Conservation (phyloP, 2,329 filamentous ascomycete genomes). For the Fusarium guadeloupense region DNA sequence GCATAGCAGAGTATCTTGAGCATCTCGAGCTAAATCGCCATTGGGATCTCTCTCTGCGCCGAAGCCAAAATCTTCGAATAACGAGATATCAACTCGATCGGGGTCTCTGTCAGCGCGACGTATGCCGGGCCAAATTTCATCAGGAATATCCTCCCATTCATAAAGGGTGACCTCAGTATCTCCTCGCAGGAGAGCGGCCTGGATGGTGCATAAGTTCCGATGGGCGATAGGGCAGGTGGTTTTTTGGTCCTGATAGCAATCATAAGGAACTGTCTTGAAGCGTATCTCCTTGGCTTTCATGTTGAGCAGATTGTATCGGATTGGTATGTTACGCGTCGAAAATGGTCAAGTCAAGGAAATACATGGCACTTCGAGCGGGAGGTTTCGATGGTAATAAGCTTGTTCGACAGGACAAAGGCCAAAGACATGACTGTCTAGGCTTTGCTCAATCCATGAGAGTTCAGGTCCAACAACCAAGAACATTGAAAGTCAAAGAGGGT, state of each 20-base stretch:
- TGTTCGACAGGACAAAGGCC: slow-evolving; percentile 34
- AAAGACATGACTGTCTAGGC: background rate
- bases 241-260: too few species aligned
- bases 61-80: background rate
- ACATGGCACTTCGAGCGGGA: background rate
- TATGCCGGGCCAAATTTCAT: background rate
- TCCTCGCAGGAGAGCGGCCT: slow-evolving; percentile 33
- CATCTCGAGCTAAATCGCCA: background rate
- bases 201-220: slow-evolving; percentile 26
- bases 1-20: background rate
- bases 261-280: background rate
- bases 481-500: background rate
- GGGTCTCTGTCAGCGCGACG: background rate
- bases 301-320: background rate
- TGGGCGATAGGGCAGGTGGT: background rate
- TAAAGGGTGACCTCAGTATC: slow-evolving; percentile 22
- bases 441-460: background rate
- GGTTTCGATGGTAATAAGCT: slow-evolving; percentile 35
- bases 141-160: background rate
- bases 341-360: background rate
- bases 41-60: background rate
- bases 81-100: background rate
- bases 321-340: background rate
- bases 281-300: slow-evolving; percentile 16
- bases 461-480: slow-evolving; percentile 2